Evolutionary conservation across 352 stramenopile species (phyloP).

Genomic region (Pythium volutum): DNA sequence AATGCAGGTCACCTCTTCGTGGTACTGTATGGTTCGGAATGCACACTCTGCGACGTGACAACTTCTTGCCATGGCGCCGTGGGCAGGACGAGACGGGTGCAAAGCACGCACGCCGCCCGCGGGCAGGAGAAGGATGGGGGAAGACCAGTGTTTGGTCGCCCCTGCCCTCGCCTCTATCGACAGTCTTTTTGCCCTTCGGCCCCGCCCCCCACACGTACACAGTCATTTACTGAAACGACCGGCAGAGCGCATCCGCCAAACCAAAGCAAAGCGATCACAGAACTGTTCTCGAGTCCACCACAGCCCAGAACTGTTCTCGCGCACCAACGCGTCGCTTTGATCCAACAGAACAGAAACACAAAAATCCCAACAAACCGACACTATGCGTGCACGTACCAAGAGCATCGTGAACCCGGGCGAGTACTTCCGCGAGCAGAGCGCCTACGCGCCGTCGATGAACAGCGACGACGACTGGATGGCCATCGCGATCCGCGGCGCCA

Average conservation of each 20-base stretch:
- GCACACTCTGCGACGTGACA: slow-evolving; percentile 15
- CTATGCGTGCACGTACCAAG: slow-evolving; percentile 70
- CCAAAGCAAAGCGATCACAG: neutral
- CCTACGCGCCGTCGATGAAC: slow-evolving; percentile 33
- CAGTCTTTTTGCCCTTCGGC: neutral
- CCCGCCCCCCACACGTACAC: neutral
- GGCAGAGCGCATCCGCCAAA: slow-evolving; percentile 14
- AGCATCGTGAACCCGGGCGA: slow-evolving; percentile 68
- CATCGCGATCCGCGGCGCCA: slow-evolving; percentile 32
- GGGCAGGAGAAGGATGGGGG: slow-evolving; percentile 10
- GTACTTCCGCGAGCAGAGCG: slow-evolving; percentile 60
- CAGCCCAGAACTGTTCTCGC: neutral
- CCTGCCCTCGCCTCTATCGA: slow-evolving; percentile 10
- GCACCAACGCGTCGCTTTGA: slow-evolving; percentile 1
- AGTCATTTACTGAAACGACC: slow-evolving; percentile 25
- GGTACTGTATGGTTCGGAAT: neutral
- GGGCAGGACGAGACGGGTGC: neutral
- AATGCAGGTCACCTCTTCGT: slow-evolving; percentile 14
- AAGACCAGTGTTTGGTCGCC: slow-evolving; percentile 4
- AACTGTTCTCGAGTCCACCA: neutral
- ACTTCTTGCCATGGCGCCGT: slow-evolving; percentile 5
- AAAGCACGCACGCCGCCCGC: slow-evolving; percentile 3
- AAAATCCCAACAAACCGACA: slow-evolving; percentile 9
- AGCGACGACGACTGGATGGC: slow-evolving; percentile 50
- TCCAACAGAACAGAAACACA: slow-evolving; percentile 1